A percentile compares a stretch with the other conserved stretches of the same genome.
Conservation (phyloP, 257 asterid genomes). For the Orobanche coerulescens region DNA sequence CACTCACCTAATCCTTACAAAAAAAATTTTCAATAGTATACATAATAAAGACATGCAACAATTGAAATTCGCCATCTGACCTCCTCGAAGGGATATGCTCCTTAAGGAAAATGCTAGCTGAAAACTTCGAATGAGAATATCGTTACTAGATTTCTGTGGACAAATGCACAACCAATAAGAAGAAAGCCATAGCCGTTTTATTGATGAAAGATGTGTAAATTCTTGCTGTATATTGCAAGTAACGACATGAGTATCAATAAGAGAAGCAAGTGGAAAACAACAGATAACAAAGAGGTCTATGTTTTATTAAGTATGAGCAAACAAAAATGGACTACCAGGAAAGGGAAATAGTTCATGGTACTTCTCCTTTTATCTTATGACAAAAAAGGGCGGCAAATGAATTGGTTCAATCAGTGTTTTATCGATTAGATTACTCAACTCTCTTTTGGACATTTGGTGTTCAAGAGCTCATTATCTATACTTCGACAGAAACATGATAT, state of each 20-base stretch:
- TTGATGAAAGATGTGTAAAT: not conserved
- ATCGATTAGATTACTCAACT: too few relatives aligned
- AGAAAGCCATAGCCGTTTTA: conserved; percentile 2
- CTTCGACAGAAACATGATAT: not conserved
- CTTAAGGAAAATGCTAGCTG: conserved; percentile 67
- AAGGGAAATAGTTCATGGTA: not conserved
- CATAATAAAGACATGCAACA: conserved; percentile 12
- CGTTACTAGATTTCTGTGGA: conserved; percentile 54
- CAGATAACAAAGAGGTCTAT: not conserved
- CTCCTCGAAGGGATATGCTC: conserved; percentile 58
- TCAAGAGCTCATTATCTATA: too few relatives aligned
- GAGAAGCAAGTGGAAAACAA: not conserved
- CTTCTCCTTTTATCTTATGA: not conserved
- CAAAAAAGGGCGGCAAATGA: not conserved
- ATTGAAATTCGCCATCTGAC: conserved; percentile 29
- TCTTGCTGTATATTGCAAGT: conserved; percentile 14
- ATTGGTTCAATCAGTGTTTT: not conserved
- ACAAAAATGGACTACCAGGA: not conserved
- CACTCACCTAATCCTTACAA: conserved; percentile 3
- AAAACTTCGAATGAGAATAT: conserved; percentile 65
- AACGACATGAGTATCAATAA: conserved; percentile 17
- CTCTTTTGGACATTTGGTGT: too few relatives aligned
- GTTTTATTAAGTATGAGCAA: not conserved
- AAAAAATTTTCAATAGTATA: conserved; percentile 5
- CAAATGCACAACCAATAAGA: conserved; percentile 23